A percentile compares a stretch with the other conserved stretches of the same genome.
These are phyloP conservation scores for Casuarina cunninghamiana DNA, from an alignment of 306 rosid species.

Conservation along the genomic window DNA sequence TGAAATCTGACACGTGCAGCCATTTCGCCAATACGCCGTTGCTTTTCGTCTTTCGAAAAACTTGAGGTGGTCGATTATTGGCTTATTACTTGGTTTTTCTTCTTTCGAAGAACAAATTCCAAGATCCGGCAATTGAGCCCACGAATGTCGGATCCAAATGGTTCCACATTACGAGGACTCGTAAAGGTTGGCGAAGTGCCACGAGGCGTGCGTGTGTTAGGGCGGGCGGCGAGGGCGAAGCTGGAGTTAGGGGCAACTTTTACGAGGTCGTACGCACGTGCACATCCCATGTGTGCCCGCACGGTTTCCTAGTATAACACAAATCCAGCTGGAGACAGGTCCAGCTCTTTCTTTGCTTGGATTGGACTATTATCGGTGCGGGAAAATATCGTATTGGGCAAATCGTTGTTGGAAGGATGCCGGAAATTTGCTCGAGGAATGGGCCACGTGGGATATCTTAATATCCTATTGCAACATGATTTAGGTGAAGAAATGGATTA, in stretches of 20 bases:
- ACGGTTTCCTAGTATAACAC: neutral
- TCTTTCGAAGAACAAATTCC: neutral
- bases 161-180: neutral
- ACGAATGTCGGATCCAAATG: constrained; percentile 3
- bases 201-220: constrained; percentile 1
- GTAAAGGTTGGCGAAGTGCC: neutral
- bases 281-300: neutral
- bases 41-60: no score
- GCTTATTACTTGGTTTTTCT: neutral
- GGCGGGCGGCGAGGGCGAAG: neutral
- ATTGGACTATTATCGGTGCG: neutral
- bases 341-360: neutral
- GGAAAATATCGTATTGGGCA: no score
- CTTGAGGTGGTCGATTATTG: no score
- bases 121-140: constrained; percentile 3
- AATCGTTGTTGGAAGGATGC: no score
- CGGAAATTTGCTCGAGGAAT: no score
- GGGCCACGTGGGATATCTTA: no score
- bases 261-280: constrained; percentile 1
- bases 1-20: no score
- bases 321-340: neutral
- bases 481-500: no score
- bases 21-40: no score
- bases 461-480: no score
- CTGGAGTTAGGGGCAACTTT: neutral